Conservation (phyloP, 345 rosid species). For the Nephelium lappaceum region DNA sequence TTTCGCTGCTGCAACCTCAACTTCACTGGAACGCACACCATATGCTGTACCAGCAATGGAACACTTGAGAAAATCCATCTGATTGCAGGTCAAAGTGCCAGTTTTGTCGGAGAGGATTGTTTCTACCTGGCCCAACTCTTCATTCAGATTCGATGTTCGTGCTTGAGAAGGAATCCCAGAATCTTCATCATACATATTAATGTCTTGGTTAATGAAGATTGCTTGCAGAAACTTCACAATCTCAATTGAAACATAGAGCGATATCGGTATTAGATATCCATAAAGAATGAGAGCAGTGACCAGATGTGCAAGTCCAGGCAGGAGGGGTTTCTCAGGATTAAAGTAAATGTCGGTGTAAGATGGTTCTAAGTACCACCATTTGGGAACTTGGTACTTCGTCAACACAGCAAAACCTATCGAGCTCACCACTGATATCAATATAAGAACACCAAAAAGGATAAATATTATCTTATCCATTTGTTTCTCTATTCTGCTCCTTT, state of each 20-base stretch:
- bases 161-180: conserved; percentile 85
- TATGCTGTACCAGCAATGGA: conserved; percentile 88
- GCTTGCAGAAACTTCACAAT: conserved; percentile 98
- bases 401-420: conserved; percentile 85
- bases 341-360: conserved; percentile 46
- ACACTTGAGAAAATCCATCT: conserved; percentile 98
- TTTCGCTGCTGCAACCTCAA: conserved; percentile 86
- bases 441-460: conserved; percentile 71
- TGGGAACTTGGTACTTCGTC: conserved; percentile 73
- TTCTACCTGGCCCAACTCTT: conserved; percentile 97
- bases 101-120: conserved; percentile 98
- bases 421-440: conserved; percentile 72
- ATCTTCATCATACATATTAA: conserved; percentile 86
- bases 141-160: conserved; percentile 93
- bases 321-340: conserved; percentile 56
- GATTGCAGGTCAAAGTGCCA: conserved; percentile 97
- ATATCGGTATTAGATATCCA: conserved; percentile 97
- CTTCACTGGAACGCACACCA: conserved; percentile 75
- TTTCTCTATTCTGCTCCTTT: conserved; percentile 81
- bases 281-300: conserved; percentile 94
- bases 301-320: conserved; percentile 79
- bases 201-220: conserved; percentile 83
- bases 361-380: conserved; percentile 85
- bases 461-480: conserved; percentile 94
- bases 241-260: conserved; percentile 95